Evolutionary conservation across 148 eudicot species (phyloP).

Genomic region (Nepenthes mirabilis): DNA sequence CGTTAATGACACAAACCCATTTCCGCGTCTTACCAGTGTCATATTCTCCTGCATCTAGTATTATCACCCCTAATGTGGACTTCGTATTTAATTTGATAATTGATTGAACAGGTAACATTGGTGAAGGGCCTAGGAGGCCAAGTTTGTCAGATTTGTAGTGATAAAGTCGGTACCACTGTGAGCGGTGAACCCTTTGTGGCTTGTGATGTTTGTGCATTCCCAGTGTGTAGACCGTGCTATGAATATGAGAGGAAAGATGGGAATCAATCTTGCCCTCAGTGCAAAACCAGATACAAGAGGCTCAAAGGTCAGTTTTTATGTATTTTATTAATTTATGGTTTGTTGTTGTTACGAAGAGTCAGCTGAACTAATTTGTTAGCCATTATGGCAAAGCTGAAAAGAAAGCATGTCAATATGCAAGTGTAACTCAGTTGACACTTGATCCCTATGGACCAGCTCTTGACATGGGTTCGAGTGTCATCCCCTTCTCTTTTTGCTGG

Average conservation of each 20-base stretch:
- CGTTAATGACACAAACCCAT: too few relatives aligned
- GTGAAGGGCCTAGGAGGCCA: slow-evolving; percentile 23
- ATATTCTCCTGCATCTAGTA: too few relatives aligned
- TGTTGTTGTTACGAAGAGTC: background rate
- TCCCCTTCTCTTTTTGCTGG: too few relatives aligned
- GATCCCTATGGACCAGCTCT: too few relatives aligned
- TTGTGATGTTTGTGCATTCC: slow-evolving; percentile 38
- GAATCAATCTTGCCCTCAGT: slow-evolving; percentile 47
- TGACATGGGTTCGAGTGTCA: too few relatives aligned
- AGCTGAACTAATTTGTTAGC: background rate
- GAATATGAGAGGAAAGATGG: slow-evolving; percentile 46
- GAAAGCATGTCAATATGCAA: too few relatives aligned
- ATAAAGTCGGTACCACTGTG: slow-evolving; percentile 21
- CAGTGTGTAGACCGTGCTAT: slow-evolving; percentile 42
- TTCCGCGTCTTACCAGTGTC: too few relatives aligned
- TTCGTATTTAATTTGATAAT: slow-evolving; percentile 10
- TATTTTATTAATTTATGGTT: background rate
- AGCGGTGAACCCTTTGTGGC: slow-evolving; percentile 33
- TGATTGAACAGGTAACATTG: slow-evolving; percentile 19
- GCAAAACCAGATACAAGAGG: slow-evolving; percentile 47
- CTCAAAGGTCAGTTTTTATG: slow-evolving; percentile 26
- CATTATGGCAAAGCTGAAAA: too few relatives aligned
- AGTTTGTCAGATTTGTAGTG: slow-evolving; percentile 39
- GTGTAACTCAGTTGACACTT: too few relatives aligned
- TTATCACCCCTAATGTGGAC: background rate